Conservation (phyloP, 2,329 filamentous ascomycete genomes). For the Xylaria sp. region DNA sequence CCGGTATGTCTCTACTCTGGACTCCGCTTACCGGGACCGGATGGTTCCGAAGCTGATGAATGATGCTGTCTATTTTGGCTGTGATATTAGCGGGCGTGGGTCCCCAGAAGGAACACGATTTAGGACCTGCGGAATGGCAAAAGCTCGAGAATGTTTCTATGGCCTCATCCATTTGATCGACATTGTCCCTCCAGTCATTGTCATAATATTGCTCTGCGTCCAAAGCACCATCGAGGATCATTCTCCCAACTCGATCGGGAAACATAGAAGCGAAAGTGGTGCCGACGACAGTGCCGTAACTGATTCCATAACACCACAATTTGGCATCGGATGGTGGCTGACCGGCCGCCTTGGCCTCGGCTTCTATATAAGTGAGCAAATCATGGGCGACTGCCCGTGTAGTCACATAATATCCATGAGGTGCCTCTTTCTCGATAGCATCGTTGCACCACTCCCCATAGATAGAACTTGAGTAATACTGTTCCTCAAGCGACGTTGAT, state of each 20-base stretch:
- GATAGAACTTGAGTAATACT: slow-evolving; percentile 48
- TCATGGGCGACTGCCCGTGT: slow-evolving; percentile 47
- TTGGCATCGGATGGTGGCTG: slow-evolving; percentile 43
- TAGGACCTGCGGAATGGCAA: slow-evolving; percentile 41
- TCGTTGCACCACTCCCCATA: slow-evolving; percentile 50
- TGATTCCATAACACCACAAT: slow-evolving; percentile 41
- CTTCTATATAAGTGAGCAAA: slow-evolving; percentile 47
- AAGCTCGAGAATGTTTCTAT: slow-evolving; percentile 27
- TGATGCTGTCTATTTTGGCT: slow-evolving; percentile 42
- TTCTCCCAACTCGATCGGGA: slow-evolving; percentile 51
- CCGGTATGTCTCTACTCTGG: slow-evolving; percentile 32
- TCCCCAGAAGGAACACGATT: slow-evolving; percentile 46
- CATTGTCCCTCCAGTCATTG: slow-evolving; percentile 24
- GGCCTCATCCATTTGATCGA: slow-evolving; percentile 30
- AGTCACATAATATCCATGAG: slow-evolving; percentile 49
- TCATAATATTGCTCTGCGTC: slow-evolving; percentile 33
- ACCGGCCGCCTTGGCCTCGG: slow-evolving; percentile 42
- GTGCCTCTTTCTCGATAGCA: slow-evolving; percentile 42
- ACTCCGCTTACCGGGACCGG: slow-evolving; percentile 43
- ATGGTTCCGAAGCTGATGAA: slow-evolving; percentile 42
- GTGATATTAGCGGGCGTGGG: slow-evolving; percentile 44
- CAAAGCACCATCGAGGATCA: slow-evolving; percentile 49
- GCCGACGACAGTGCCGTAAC: slow-evolving; percentile 49
- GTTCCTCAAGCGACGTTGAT: slow-evolving; percentile 44
- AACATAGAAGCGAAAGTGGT: slow-evolving; percentile 52